These are phyloP conservation scores for Kalanchoe fedtschenkoi DNA, from an alignment of 164 flowering plant species.

Conservation along the genomic window DNA sequence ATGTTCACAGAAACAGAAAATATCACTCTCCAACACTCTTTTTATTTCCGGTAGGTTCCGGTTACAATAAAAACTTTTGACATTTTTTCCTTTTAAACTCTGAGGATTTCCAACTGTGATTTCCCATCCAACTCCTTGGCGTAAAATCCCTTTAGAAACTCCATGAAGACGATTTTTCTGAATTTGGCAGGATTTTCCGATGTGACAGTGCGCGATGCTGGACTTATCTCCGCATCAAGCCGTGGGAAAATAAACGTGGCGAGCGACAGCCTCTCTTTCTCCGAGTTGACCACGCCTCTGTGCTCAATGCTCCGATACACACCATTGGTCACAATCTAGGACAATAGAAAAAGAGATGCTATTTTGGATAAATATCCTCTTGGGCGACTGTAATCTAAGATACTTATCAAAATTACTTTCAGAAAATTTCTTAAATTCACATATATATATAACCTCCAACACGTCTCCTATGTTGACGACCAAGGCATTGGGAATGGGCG, in stretches of 20 bases:
- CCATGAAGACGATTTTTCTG: slow-evolving; percentile 11
- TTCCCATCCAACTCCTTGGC: slow-evolving; percentile 16
- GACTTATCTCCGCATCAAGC: slow-evolving; percentile 21
- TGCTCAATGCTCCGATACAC: slow-evolving; percentile 29
- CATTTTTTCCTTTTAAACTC: background rate
- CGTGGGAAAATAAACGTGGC: slow-evolving; percentile 26
- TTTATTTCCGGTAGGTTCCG: too few relatives aligned
- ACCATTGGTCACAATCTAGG: slow-evolving; percentile 34
- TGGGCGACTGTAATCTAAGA: background rate
- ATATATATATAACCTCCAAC: slow-evolving; percentile 27
- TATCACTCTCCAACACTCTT: too few relatives aligned
- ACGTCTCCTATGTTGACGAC: slow-evolving; percentile 34
- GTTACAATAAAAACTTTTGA: background rate
- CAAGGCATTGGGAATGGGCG: slow-evolving; percentile 27
- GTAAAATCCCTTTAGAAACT: slow-evolving; percentile 18
- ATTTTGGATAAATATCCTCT: background rate
- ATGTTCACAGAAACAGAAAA: too few relatives aligned
- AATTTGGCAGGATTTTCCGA: slow-evolving; percentile 20
- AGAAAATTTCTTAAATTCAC: background rate
- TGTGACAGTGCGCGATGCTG: slow-evolving; percentile 12
- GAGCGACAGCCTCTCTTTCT: slow-evolving; percentile 29
- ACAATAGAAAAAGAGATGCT: background rate
- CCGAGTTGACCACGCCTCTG: slow-evolving; percentile 21
- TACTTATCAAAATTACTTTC: background rate
- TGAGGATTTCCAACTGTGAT: slow-evolving; percentile 15